These are phyloP conservation scores for Rhizopogon vesiculosus DNA, from an alignment of 768 basidiomycete species.

Conservation along the genomic window DNA sequence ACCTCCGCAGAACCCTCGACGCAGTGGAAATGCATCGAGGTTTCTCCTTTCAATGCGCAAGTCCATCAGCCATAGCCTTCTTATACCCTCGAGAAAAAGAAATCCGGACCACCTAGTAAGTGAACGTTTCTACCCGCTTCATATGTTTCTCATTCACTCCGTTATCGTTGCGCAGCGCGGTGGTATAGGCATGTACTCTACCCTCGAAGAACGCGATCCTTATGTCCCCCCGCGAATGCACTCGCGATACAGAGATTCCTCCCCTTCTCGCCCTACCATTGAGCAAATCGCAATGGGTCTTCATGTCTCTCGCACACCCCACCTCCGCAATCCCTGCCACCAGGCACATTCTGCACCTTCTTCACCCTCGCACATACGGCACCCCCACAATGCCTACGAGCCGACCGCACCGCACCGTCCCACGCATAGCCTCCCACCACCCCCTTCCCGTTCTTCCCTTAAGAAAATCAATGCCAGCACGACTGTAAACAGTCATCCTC, in stretches of 20 bases:
- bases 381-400: constrained; percentile 25
- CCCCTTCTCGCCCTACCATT: constrained; percentile 51
- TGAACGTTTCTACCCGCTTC: background rate
- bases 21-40: constrained; percentile 21
- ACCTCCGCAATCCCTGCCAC: constrained; percentile 37
- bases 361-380: constrained; percentile 15
- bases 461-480: constrained; percentile 42
- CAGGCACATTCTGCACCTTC: constrained; percentile 16
- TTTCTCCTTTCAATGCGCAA: constrained; percentile 27
- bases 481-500: constrained; percentile 17
- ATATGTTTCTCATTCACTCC: constrained; percentile 5
- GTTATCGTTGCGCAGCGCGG: constrained; percentile 14
- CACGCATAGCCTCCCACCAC: constrained; percentile 40
- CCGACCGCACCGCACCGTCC: constrained; percentile 16
- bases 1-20: constrained; percentile 7
- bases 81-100: constrained; percentile 17
- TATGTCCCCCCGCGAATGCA: constrained; percentile 28
- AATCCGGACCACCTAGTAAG: constrained; percentile 13
- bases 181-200: constrained; percentile 40
- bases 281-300: constrained; percentile 81
- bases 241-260: constrained; percentile 34
- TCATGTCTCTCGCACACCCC: constrained; percentile 72
- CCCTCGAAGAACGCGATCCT: constrained; percentile 34
- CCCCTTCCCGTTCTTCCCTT: constrained; percentile 60
- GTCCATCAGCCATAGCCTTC: constrained; percentile 17